phyloP scores from a whole-genome alignment of 1,284 basidiomycete species.

The Malassezia nana region DNA sequence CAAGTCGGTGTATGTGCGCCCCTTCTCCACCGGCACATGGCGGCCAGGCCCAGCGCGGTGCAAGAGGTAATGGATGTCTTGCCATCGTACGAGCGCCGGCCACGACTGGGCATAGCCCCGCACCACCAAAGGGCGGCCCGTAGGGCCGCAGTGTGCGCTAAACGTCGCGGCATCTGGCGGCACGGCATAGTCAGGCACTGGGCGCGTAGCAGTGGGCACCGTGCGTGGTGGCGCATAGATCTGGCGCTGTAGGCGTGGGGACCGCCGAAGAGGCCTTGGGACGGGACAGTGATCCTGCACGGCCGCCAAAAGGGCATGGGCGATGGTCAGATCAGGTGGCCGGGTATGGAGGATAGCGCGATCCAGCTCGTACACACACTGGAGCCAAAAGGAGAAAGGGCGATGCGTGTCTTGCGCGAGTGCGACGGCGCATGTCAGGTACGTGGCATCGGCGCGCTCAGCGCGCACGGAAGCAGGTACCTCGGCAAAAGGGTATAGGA shows the following conservation, averaged over 20 bases:
- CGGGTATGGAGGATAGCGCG: too few relatives aligned
- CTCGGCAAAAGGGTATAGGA: neutral
- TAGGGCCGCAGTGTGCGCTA: neutral
- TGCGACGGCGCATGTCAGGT: neutral
- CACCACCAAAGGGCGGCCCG: slow-evolving; percentile 63
- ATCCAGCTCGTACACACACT: slow-evolving; percentile 2
- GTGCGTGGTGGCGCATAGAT: neutral
- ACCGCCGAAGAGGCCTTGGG: neutral
- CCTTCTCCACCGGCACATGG: slow-evolving; percentile 79
- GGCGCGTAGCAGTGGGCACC: neutral
- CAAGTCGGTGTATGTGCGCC: slow-evolving; percentile 65
- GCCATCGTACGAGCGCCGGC: slow-evolving; percentile 59
- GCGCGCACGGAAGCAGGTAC: neutral
- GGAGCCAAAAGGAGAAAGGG: neutral
- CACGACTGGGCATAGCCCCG: slow-evolving; percentile 56
- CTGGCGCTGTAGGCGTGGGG: neutral
- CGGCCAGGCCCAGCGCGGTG: slow-evolving; percentile 57
- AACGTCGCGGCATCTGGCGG: neutral
- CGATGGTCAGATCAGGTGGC: neutral
- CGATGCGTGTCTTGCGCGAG: neutral
- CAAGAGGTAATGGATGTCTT: slow-evolving; percentile 7
- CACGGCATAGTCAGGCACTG: neutral
- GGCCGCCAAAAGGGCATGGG: neutral
- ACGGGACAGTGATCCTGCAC: neutral
- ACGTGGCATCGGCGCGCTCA: neutral